Evolutionary conservation across 139 green algal genomes (phyloP), one percentile per base, ranked within the genome.

Genomic region (Picochlorum sp.): DNA sequence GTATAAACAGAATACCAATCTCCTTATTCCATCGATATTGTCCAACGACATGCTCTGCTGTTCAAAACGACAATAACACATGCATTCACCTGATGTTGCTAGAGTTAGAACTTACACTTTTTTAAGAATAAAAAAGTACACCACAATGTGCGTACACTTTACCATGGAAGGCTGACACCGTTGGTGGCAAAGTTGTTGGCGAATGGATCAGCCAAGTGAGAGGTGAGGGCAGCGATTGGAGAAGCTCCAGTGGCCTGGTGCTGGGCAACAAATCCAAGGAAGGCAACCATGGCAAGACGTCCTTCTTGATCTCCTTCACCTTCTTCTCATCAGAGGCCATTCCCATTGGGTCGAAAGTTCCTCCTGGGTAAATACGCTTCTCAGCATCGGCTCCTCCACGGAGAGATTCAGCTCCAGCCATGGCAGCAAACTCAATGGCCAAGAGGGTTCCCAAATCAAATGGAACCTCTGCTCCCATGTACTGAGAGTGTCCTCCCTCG

Each of bases 241-340:
- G 50, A 69, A 75, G 82, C 84, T 68, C 88, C 86, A 52, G 78
- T 94, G 67, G 85, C 90, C 11, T 79, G 76, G 73, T 96, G 81
- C 83, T 95, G 87, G 24, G 61, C 72, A 23, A 85, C 26, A 71
- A 90, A 90, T 70, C 83, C 85, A 6, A 86, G 11, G 67, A 78
- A 86, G 11, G 79, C 75, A 28, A 86, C 23, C 84, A 89, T 88
- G 20, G 83, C 83, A 14, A 95, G 75, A 63, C 86, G 80, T 57
- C 85, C 89, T 96, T 96, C 86, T 95, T 95, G 67, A 96, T 81
- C 84, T 96, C 89, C 83, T 93, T 92, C 18, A 90, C 69, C 82
- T 95, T 93, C 20, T 85, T 60, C 59, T 79, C 70, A 72, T 79
- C 85, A 81, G 95, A 95, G 76, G 76, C 72, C 62, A 91, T 79